phyloP scores from a whole-genome alignment of 1,284 basidiomycete genomes.

The Entoloma clypeatum region DNA sequence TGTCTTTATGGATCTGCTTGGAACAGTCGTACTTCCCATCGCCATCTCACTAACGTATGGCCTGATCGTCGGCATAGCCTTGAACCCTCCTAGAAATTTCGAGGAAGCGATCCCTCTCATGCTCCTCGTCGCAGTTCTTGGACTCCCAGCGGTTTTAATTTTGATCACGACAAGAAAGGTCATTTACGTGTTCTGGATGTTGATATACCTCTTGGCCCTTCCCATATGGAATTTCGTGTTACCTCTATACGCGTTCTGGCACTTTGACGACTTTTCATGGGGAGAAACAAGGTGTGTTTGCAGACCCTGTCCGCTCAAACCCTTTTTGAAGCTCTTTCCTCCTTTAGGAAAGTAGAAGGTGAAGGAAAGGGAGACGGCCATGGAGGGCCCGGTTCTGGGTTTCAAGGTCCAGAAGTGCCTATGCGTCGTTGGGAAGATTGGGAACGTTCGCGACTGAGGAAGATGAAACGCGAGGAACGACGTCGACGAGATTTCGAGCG shows the following conservation, averaged over 20 bases:
- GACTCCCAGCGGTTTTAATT: conserved; percentile 91
- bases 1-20: conserved; percentile 97
- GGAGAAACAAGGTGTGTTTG: conserved; percentile 86
- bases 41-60: conserved; percentile 92
- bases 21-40: conserved; percentile 92
- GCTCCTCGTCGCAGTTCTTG: conserved; percentile 86
- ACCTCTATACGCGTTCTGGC: conserved; percentile 97
- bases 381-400: conserved; percentile 59
- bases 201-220: conserved; percentile 88
- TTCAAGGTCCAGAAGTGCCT: conserved; percentile 68
- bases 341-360: conserved; percentile 85
- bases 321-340: conserved; percentile 16
- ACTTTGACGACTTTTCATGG: conserved; percentile 99
- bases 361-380: conserved; percentile 79
- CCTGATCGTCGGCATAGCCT: conserved; percentile 78
- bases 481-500: conserved; percentile 79
- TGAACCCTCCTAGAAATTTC: conserved; percentile 82
- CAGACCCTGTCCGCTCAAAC: conserved; percentile 3
- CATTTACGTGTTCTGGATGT: conserved; percentile 97
- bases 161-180: conserved; percentile 92
- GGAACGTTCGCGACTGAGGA: conserved; percentile 95
- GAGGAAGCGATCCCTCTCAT: conserved; percentile 93
- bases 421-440: conserved; percentile 98
- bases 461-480: conserved; percentile 86
- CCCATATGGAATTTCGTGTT: conserved; percentile 96